Base-by-base conservation (phyloP, 1,139 yeast genomes). In the Suhomyces taliae region DNA sequence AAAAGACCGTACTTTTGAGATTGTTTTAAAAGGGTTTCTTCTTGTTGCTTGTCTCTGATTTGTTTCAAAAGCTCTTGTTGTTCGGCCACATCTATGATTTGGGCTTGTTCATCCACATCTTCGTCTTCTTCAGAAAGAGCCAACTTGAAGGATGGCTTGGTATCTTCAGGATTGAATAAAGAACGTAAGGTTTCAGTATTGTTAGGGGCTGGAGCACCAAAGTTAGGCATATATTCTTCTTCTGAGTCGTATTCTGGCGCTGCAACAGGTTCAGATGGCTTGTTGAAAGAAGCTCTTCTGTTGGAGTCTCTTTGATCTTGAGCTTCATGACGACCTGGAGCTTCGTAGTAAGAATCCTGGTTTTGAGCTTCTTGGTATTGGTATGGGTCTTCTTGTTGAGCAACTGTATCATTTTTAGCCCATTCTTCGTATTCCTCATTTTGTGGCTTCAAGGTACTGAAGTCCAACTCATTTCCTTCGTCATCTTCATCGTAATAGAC, bases 131-230 rank as follows among this genome's bases (percentile, higher is more conserved):
- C 71, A 2, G 59, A 56, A 36, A 70, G 62, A 0, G 67, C 71
- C 43, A 74, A 61, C 41, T 61, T 65, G 60, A 74, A 72, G 6
- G 41, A 7, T 11, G 19, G 36, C 27, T 42, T 31, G 1, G 61
- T 44, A 8, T 61, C 64, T 11, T 57, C 55, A 8, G 87, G 79
- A 53, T 83, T 84, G 68, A 88, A 84, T 43, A 87, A 66, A 0
- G 79, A 66, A 62, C 95, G 79, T 43, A 87, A 76, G 0, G 79
- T 74, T 56, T 84, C 91, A 0, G 90, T 78, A 19, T 65, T 76
- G 53, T 72, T 77, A 29, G 67, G 68, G 2, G 50, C 40, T 1
- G 60, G 35, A 3, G 59, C 44, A 1, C 79, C 80, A 56, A 82
- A 82, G 0, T 75, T 67, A 4, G 88, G 87, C 27, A 79, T 68